Base-by-base conservation (phyloP, 768 basidiomycete species). In the Auricularia cornea region DNA sequence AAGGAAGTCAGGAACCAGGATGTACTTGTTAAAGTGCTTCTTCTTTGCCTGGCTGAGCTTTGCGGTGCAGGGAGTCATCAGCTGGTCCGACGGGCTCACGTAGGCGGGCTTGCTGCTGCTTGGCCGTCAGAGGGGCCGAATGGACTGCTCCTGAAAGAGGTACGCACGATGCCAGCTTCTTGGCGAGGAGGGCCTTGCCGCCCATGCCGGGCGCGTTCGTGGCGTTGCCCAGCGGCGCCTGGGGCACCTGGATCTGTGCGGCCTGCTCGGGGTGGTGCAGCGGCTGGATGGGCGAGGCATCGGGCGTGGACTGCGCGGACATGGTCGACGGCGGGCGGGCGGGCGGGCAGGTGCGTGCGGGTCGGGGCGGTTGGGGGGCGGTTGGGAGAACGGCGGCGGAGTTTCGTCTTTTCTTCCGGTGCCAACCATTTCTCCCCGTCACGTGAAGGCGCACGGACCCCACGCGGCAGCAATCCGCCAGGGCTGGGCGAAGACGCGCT, bases 61-160 rank as follows among this genome's bases (percentile, higher is more conserved):
- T 76, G 94, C 89, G 5, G 94, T 91, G 72, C 86, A 86, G 3
- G 96, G 96, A 2, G 94, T 96, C 81, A 98, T 85, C 75, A 98
- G 81, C 72, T 90, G 92, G 74, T 99, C 96, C 10, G 96, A 97
- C 2, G 96, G 96, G 20, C 96, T 98, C 70, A 95, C 80, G 71
- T 84, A 93, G 35, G 84, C 85, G 26, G 92, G 89, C 73, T 97
- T 97, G 73, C 93, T 94, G 72, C 32, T 60, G 51, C 3, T 57
- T 8, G 8, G 54, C 14, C 14, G 31, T 59, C 31, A 28, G 30
- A 0, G 3, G 11, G 3, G 23, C 20, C 44, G 23, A 56, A n/a
- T 8, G 51, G 1, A 57, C 2, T 16, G 12, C 12, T 26, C 30
- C 29, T 29, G n/a, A n/a, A 57, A 8, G 54, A 28, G 20, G 26